Base-by-base conservation (phyloP, 1,284 basidiomycete species). In the Cutaneotrichosporon daszewskae region DNA sequence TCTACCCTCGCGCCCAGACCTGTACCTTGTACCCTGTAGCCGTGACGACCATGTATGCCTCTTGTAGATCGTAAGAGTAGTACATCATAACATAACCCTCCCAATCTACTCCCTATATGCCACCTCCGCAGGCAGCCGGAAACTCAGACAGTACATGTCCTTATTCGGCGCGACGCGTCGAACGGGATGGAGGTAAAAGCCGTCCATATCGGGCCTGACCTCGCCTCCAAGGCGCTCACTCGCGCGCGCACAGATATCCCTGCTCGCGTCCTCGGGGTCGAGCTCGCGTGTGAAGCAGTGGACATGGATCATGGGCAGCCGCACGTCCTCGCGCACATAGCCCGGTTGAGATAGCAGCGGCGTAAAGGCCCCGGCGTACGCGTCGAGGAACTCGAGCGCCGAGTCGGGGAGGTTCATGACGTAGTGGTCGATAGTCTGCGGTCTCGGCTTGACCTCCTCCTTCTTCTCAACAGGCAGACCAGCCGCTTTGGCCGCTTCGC, bases 61-160 rank as follows among this genome's bases (percentile, higher is more conserved):
- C n/a, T n/a, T n/a, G n/a, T n/a, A n/a, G n/a, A n/a, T n/a, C n/a
- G n/a, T n/a, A n/a, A n/a, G n/a, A n/a, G n/a, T n/a, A n/a, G n/a
- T n/a, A n/a, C n/a, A n/a, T n/a, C n/a, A n/a, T n/a, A n/a, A 26
- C 8, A 26, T 26, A 26, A 26, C 25, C 8, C 8, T 13, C 8
- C 13, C 9, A 8, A 26, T 26, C 25, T 26, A 26, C 25, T 26
- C 17, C 14, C 23, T 37, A 20, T 50, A 73, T 8, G 73, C 72
- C 4, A 75, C 71, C 47, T 73, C 57, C 12, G 51, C 40, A 16
- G 91, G 88, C 18, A 97, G 77, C 36, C 84, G 75, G 76, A 99
- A 98, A 60, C 84, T 85, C 42, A 99, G 79, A 71, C 95, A 95
- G 71, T 95, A 98, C 95, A 98, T 98, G 60, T 94, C 86, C 73